Percentiles rank a stretch among this genome's conserved stretches.
Conservation (phyloP, 2,329 filamentous ascomycete genomes). For the Microsporum ferrugineum region DNA sequence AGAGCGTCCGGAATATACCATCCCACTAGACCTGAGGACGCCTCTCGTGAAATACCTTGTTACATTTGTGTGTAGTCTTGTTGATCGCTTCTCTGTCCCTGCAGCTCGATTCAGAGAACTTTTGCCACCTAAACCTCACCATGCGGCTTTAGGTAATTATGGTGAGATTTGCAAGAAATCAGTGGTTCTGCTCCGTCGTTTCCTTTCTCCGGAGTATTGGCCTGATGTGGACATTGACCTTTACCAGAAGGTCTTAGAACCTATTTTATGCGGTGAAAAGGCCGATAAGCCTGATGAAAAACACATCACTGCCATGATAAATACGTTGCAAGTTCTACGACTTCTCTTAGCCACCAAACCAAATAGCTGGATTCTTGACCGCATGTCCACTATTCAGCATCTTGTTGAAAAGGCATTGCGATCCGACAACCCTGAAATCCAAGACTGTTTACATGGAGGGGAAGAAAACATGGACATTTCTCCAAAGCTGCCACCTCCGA, state of each 20-base stretch:
- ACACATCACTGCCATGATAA: constrained; percentile 78
- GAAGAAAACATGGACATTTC: constrained; percentile 60
- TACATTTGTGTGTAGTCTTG: constrained; percentile 82
- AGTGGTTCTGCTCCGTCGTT: constrained; percentile 66
- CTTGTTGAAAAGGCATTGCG: constrained; percentile 80
- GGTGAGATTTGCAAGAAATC: constrained; percentile 79
- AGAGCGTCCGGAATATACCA: constrained; percentile 55
- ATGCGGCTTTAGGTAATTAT: constrained; percentile 41
- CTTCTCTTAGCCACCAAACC: constrained; percentile 79
- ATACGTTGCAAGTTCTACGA: constrained; percentile 82
- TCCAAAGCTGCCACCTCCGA: constrained; percentile 59
- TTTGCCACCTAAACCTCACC: constrained; percentile 33
- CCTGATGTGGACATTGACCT: constrained; percentile 82
- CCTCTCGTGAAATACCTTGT: constrained; percentile 92
- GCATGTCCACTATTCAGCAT: constrained; percentile 67
- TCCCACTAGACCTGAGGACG: constrained; percentile 55
- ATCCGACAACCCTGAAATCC: constrained; percentile 81
- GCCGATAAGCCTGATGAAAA: constrained; percentile 72
- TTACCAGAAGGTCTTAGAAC: constrained; percentile 79
- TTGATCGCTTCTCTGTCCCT: constrained; percentile 70
- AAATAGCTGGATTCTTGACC: constrained; percentile 79
- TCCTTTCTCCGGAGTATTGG: constrained; percentile 83
- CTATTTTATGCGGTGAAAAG: constrained; percentile 73
- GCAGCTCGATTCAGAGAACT: constrained; percentile 55
- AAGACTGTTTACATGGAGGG: constrained; percentile 74